Evolutionary conservation across 495 filamentous ascomycete species (phyloP).

Genomic region (Poronia punctata): DNA sequence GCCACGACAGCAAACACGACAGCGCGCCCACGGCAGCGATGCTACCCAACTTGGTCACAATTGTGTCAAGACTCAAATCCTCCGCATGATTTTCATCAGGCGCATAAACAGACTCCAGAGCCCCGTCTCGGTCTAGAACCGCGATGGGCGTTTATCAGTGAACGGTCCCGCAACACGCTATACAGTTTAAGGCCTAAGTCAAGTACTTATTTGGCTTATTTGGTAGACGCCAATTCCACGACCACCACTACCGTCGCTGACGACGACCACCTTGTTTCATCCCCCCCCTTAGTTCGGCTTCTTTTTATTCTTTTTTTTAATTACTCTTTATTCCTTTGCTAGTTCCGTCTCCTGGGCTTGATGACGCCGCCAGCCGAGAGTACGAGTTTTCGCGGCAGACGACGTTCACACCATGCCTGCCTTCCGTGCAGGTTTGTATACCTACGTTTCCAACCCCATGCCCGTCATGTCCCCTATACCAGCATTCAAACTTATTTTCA

Average conservation of each 20-base stretch:
- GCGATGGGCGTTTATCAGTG: conserved; percentile 2
- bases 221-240: conserved; percentile 2
- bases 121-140: conserved; percentile 8
- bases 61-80: conserved; percentile 2
- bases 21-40: conserved; percentile 5
- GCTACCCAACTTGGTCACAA: conserved; percentile 5
- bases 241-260: no score
- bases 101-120: no score
- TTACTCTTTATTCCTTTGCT: background rate
- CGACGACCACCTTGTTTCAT: no score
- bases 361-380: conserved; percentile 25
- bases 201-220: conserved; percentile 1
- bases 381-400: conserved; percentile 29
- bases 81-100: conserved; percentile 6
- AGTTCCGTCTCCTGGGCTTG: conserved; percentile 6
- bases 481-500: no score
- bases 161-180: conserved; percentile 5
- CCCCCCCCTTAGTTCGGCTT: no score
- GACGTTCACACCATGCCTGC: conserved; percentile 42
- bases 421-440: conserved; percentile 36
- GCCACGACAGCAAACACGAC: no score
- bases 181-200: no score
- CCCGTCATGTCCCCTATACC: no score
- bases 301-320: no score
- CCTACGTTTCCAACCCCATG: no score